Conservation (phyloP, 176 grass and related monocot species). For the Ensete ventricosum region DNA sequence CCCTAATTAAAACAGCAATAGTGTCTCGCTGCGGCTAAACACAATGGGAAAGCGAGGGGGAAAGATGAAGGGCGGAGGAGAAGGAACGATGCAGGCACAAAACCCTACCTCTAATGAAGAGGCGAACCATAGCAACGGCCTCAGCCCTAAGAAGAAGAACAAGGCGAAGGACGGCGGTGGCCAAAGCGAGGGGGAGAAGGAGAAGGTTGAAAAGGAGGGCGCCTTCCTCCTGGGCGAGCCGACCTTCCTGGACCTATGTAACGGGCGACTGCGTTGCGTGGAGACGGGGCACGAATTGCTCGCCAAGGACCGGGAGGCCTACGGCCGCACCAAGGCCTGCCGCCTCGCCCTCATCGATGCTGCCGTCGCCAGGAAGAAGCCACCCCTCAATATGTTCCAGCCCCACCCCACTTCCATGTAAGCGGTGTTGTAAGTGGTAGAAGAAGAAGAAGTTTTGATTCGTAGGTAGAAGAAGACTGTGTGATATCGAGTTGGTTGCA, state of each 20-base stretch:
- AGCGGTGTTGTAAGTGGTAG: neutral
- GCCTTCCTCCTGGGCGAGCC: slow-evolving; percentile 66
- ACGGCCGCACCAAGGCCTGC: slow-evolving; percentile 54
- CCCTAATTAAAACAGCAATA: too few relatives aligned
- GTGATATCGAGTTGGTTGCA: neutral
- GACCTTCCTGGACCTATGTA: slow-evolving; percentile 59
- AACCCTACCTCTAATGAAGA: neutral
- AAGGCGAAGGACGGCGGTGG: neutral
- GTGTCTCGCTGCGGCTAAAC: neutral
- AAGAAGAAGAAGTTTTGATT: too few relatives aligned
- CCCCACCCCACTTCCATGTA: slow-evolving; percentile 68
- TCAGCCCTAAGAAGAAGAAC: neutral
- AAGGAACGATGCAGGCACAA: neutral
- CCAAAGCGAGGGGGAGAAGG: neutral
- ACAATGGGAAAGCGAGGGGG: neutral
- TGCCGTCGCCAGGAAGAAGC: slow-evolving; percentile 48
- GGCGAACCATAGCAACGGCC: neutral
- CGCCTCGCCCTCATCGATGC: slow-evolving; percentile 76
- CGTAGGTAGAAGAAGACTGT: too few relatives aligned
- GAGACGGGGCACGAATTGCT: slow-evolving; percentile 84
- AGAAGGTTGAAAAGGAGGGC: slow-evolving; percentile 52
- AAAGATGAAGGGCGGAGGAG: neutral
- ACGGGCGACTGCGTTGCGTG: slow-evolving; percentile 58
- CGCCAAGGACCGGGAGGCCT: slow-evolving; percentile 62
- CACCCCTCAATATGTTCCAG: slow-evolving; percentile 78